A percentile compares a stretch with the other conserved stretches of the same genome.
These are phyloP conservation scores for Lolium perenne DNA, from an alignment of 176 grass and related monocot genomes.

Conservation along the genomic window DNA sequence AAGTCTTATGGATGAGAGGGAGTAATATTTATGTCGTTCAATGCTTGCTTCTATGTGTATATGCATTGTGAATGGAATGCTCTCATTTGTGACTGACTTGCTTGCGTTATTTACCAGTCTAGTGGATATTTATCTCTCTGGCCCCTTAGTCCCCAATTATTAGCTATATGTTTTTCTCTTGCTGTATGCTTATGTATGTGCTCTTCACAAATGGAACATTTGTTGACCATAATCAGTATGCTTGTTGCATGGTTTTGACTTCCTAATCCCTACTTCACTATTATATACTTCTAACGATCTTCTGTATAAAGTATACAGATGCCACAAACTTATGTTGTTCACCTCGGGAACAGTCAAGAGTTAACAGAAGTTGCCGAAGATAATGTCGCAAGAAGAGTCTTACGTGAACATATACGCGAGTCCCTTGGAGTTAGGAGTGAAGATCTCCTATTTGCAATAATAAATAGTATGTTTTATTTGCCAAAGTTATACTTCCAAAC, in stretches of 20 bases:
- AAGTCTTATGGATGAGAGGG: no score
- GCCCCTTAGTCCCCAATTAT: conserved; percentile 5
- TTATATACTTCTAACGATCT: conserved; percentile 40
- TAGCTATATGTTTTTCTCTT: conserved; percentile 34
- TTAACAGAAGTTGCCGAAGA: conserved; percentile 92
- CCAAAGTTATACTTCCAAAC: neutral
- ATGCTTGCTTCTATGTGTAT: conserved; percentile 30
- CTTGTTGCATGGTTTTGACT: conserved; percentile 18
- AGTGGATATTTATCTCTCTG: conserved; percentile 30
- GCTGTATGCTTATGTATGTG: conserved; percentile 5
- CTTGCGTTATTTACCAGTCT: neutral
- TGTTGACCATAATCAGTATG: neutral
- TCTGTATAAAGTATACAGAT: conserved; percentile 83
- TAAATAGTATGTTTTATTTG: conserved; percentile 79
- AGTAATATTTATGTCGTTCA: conserved; percentile 22
- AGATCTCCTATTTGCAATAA: conserved; percentile 96
- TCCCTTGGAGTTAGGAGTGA: conserved; percentile 70
- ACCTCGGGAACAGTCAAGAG: conserved; percentile 92
- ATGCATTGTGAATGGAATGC: conserved; percentile 24
- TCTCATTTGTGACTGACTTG: conserved; percentile 7
- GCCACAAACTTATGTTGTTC: conserved; percentile 94
- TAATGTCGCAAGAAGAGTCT: conserved; percentile 72
- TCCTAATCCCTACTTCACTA: conserved; percentile 19
- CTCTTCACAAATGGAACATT: conserved; percentile 28
- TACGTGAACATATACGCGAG: conserved; percentile 79